Conservation (phyloP, 441 rosid genomes). For the Mallotus repandus region DNA sequence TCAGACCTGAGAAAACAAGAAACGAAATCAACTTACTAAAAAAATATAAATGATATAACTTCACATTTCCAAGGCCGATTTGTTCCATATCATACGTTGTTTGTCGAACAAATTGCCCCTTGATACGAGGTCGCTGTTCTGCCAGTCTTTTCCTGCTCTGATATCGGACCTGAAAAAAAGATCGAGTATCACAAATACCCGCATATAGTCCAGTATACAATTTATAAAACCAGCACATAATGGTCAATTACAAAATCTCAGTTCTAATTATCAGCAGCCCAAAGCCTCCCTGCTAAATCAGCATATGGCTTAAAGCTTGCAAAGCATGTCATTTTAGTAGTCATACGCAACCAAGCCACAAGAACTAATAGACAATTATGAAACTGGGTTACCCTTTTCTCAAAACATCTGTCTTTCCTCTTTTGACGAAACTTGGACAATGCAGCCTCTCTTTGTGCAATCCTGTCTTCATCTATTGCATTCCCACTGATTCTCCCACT, state of each 20-base stretch:
- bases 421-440: conserved; percentile 68
- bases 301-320: neutral
- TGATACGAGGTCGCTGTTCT: conserved; percentile 49
- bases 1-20: conserved; percentile 35
- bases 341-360: neutral
- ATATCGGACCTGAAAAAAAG: conserved; percentile 39
- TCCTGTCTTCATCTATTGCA: conserved; percentile 36
- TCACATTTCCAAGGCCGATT: neutral
- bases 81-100: neutral
- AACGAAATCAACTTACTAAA: neutral
- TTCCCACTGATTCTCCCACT: conserved; percentile 33
- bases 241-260: conserved; percentile 3
- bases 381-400: conserved; percentile 54
- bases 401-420: conserved; percentile 84
- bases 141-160: conserved; percentile 52
- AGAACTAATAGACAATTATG: neutral
- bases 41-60: neutral
- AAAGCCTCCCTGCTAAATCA: neutral
- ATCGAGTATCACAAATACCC: neutral
- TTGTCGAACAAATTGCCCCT: conserved; percentile 48
- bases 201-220: neutral
- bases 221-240: neutral
- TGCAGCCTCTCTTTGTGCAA: conserved; percentile 61
- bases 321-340: neutral
- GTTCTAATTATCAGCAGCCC: conserved; percentile 2